Evolutionary conservation across 805 yeast species (phyloP), one percentile per base, ranked within the genome.

Genomic region (Wickerhamomyces pijperi): DNA sequence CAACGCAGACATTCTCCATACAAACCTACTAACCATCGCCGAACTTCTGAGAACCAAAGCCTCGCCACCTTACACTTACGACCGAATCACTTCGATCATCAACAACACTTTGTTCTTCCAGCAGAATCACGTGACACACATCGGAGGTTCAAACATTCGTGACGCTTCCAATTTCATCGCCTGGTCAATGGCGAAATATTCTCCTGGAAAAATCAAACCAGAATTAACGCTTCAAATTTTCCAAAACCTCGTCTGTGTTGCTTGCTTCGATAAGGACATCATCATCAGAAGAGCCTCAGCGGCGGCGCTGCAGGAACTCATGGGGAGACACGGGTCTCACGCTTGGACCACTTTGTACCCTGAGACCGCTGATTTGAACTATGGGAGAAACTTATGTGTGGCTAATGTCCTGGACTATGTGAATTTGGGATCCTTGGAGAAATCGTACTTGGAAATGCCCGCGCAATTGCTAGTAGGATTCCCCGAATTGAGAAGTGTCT

Each of bases 231-330:
- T 45, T 2, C 38, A 38, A 1, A 32, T 63, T 1, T 60, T 63
- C 37, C 43, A 46, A 2, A 43, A 47, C 12, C 54, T 84, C 19
- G 49, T 82, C 3, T 54, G 67, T 11, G 67, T 75, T 1, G 60
- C 79, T 8, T 65, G 84, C 36, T 79, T 80, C 51, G 97, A 88
- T 53, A 61, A 67, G 18, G 95, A 87, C 39, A 61, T 85, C 16
- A 68, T 78, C 42, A 72, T 87, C 5, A 65, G 96, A 40, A 65
- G 94, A 41, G 88, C 96, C 15, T 79, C 88, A 1, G 66, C 85
- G 5, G 95, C 97, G 1, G 90, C 92, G 0, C 50, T 88, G 6
- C 97, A 88, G 53, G 97, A 88, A 50, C 65, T 82, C 14, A 54
- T 85, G 3, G 97, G 97, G 0, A 61, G 97, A 29, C 78, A 76